Evolutionary conservation across 2,329 filamentous ascomycete species (phyloP).

Genomic region (Biscogniauxia mediterranea): DNA sequence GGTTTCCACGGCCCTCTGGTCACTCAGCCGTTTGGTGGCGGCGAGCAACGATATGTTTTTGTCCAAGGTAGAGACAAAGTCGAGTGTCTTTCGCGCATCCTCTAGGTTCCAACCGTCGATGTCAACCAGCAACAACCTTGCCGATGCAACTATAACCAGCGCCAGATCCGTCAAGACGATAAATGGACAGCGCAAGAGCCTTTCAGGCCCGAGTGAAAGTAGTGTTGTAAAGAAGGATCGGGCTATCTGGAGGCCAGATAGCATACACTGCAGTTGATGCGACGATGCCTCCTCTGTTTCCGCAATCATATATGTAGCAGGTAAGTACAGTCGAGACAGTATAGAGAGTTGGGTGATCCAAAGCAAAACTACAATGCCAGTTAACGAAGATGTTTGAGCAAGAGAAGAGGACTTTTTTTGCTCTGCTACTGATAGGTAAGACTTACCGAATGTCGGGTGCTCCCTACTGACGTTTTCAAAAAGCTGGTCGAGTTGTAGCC

Average conservation of each 20-base stretch:
- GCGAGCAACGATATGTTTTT: constrained; percentile 13
- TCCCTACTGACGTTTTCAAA: constrained; percentile 31
- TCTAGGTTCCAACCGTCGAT: constrained; percentile 29
- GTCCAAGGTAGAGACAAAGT: constrained; percentile 22
- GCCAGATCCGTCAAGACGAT: constrained; percentile 25
- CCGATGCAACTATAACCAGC: constrained; percentile 28
- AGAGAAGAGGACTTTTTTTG: constrained; percentile 2
- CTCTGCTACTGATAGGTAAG: not conserved
- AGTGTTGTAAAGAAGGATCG: constrained; percentile 34
- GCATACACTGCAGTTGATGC: constrained; percentile 31
- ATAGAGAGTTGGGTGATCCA: constrained; percentile 12
- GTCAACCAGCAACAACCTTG: constrained; percentile 29
- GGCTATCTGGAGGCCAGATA: constrained; percentile 36
- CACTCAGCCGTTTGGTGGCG: constrained; percentile 11
- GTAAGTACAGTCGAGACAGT: constrained; percentile 32
- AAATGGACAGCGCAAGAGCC: constrained; percentile 25
- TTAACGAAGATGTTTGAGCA: not conserved
- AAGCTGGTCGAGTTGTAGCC: constrained; percentile 33
- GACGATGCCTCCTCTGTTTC: constrained; percentile 17
- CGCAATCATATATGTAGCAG: constrained; percentile 34
- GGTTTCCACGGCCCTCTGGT: constrained; percentile 20
- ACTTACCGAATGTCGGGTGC: constrained; percentile 28
- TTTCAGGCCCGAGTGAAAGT: constrained; percentile 29
- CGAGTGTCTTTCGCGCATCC: constrained; percentile 22
- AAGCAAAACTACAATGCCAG: constrained; percentile 10